These are phyloP conservation scores for Berkeleyomyces basicola DNA, from an alignment of 2,329 filamentous ascomycete species.

Conservation along the genomic window DNA sequence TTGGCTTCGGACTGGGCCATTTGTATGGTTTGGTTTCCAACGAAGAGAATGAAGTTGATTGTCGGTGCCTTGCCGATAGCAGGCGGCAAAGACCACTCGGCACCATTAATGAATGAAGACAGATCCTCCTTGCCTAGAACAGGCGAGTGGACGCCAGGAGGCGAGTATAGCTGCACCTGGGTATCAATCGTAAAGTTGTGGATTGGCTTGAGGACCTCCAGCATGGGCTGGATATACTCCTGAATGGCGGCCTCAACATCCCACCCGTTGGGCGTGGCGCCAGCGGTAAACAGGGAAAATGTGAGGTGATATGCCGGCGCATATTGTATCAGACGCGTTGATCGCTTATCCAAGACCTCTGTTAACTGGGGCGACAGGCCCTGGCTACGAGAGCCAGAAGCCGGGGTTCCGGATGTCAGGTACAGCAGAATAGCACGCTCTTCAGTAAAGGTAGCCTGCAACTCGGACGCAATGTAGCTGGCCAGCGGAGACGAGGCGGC, in stretches of 20 bases:
- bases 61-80: slow-evolving; percentile 88
- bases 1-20: slow-evolving; percentile 21
- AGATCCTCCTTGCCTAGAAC: slow-evolving; percentile 71
- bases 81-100: slow-evolving; percentile 90
- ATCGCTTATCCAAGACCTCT: slow-evolving; percentile 48
- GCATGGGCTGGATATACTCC: slow-evolving; percentile 65
- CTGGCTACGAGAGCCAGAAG: slow-evolving; percentile 31
- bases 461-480: slow-evolving; percentile 58
- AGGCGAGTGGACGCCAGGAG: slow-evolving; percentile 42
- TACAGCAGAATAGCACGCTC: slow-evolving; percentile 76
- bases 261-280: slow-evolving; percentile 68
- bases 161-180: slow-evolving; percentile 89
- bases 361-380: slow-evolving; percentile 33
- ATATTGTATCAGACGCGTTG: slow-evolving; percentile 76
- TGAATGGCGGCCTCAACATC: slow-evolving; percentile 70
- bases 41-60: slow-evolving; percentile 87
- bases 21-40: slow-evolving; percentile 59
- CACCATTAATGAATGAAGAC: slow-evolving; percentile 89
- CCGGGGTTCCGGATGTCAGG: slow-evolving; percentile 44
- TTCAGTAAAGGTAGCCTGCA: slow-evolving; percentile 67
- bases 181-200: slow-evolving; percentile 95
- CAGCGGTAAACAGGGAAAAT: slow-evolving; percentile 83
- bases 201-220: slow-evolving; percentile 63
- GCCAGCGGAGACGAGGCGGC: slow-evolving; percentile 53
- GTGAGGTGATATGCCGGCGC: slow-evolving; percentile 88